These are phyloP conservation scores for Tricholoma sp. DNA, from an alignment of 768 basidiomycete species.

Conservation along the genomic window DNA sequence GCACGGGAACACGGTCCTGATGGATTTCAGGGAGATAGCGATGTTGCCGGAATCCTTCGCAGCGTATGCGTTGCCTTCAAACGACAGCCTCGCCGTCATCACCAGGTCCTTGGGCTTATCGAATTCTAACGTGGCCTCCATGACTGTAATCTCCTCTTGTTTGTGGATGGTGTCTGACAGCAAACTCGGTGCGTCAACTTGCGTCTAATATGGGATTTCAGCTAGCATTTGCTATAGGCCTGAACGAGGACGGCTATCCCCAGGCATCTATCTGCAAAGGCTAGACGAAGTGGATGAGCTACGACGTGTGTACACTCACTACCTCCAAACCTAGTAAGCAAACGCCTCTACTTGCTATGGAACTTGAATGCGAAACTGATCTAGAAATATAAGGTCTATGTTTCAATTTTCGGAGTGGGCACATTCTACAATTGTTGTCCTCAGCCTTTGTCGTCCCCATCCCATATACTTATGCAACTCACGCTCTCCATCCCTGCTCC, in stretches of 20 bases:
- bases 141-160: neutral
- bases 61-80: slow-evolving; percentile 1
- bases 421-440: too few relatives aligned
- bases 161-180: neutral
- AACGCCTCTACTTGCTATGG: too few relatives aligned
- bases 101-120: neutral
- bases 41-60: slow-evolving; percentile 5
- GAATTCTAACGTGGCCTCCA: neutral
- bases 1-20: slow-evolving; percentile 3
- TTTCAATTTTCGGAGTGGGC: too few relatives aligned
- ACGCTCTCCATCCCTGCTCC: neutral
- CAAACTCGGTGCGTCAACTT: neutral
- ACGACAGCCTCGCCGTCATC: neutral
- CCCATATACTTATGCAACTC: too few relatives aligned
- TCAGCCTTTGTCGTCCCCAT: too few relatives aligned
- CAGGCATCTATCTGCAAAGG: neutral
- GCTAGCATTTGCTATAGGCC: slow-evolving; percentile 4
- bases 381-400: too few relatives aligned
- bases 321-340: too few relatives aligned
- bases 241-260: slow-evolving; percentile 1
- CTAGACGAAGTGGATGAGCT: neutral
- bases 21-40: slow-evolving; percentile 2
- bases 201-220: slow-evolving; percentile 4
- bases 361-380: too few relatives aligned
- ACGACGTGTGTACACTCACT: neutral